A percentile compares a stretch with the other conserved stretches of the same genome.
phyloP scores from a whole-genome alignment of 495 filamentous ascomycete genomes.

The Penicillium tannophilum region DNA sequence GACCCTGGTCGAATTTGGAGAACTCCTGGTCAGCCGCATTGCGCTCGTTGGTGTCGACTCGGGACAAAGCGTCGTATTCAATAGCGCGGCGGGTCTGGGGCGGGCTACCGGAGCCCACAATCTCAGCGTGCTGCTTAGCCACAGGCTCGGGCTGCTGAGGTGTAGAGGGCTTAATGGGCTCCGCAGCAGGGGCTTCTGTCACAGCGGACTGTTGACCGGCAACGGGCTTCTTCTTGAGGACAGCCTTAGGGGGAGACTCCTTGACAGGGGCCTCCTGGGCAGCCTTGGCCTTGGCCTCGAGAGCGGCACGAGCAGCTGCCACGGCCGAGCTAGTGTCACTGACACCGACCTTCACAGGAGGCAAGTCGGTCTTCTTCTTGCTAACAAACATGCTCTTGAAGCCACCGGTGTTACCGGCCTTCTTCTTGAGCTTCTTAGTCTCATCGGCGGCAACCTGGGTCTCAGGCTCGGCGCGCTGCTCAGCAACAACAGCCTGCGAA shows the following conservation, averaged over 20 bases:
- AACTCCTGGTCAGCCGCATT: constrained; percentile 70
- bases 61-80: constrained; percentile 58
- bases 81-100: constrained; percentile 52
- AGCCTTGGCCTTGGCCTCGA: constrained; percentile 45
- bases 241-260: constrained; percentile 27
- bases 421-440: constrained; percentile 51
- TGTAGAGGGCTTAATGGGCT: background rate
- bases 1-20: constrained; percentile 87
- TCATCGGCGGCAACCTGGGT: constrained; percentile 31
- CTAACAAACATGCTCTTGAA: constrained; percentile 52
- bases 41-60: constrained; percentile 66
- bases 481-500: constrained; percentile 25
- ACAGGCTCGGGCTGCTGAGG: constrained; percentile 18
- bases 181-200: constrained; percentile 14
- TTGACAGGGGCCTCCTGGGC: constrained; percentile 32
- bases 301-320: constrained; percentile 54
- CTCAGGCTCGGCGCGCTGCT: constrained; percentile 25
- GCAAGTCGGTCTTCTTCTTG: constrained; percentile 44
- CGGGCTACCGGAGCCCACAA: constrained; percentile 32
- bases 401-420: constrained; percentile 42
- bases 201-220: constrained; percentile 22
- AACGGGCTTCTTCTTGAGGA: constrained; percentile 40
- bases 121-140: constrained; percentile 18
- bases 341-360: constrained; percentile 40
- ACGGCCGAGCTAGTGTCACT: constrained; percentile 39